phyloP scores from a whole-genome alignment of 1,284 basidiomycete species.

The Polyporus tsugae region DNA sequence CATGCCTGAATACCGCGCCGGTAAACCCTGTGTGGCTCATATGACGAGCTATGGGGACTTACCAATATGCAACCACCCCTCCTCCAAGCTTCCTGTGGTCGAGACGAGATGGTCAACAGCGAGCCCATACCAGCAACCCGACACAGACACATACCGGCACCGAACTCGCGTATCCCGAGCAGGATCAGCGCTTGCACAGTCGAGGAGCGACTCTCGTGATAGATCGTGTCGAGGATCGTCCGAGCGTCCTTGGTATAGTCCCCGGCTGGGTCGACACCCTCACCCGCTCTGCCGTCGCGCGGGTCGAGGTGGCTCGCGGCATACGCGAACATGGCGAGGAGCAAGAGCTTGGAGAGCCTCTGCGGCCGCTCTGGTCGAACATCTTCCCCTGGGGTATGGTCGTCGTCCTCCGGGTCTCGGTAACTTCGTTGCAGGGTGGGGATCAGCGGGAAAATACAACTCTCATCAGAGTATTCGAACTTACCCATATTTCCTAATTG shows the following conservation, averaged over 20 bases:
- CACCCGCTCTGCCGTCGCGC: slow-evolving; percentile 48
- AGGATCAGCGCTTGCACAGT: slow-evolving; percentile 81
- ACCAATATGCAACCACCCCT: slow-evolving; percentile 86
- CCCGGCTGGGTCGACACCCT: slow-evolving; percentile 36
- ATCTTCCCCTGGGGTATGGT: background rate
- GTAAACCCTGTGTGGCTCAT: background rate
- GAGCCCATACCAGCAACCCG: background rate
- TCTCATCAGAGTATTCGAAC: background rate
- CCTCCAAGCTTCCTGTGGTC: slow-evolving; percentile 68
- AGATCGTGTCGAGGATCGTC: slow-evolving; percentile 67
- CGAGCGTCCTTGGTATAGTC: slow-evolving; percentile 74
- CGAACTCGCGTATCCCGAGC: slow-evolving; percentile 83
- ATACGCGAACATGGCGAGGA: slow-evolving; percentile 82
- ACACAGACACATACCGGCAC: slow-evolving; percentile 58
- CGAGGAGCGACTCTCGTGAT: slow-evolving; percentile 71
- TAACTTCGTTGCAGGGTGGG: slow-evolving; percentile 6
- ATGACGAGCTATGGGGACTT: slow-evolving; percentile 28
- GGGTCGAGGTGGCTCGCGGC: slow-evolving; percentile 69
- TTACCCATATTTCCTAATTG: slow-evolving; percentile 21
- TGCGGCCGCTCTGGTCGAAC: slow-evolving; percentile 51
- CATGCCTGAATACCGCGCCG: slow-evolving; percentile 58
- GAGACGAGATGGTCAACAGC: background rate
- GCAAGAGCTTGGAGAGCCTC: slow-evolving; percentile 74
- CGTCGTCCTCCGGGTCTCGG: slow-evolving; percentile 8
- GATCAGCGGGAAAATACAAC: background rate